Conservation (phyloP, 345 rosid species). For the Schrenkiella parvula region DNA sequence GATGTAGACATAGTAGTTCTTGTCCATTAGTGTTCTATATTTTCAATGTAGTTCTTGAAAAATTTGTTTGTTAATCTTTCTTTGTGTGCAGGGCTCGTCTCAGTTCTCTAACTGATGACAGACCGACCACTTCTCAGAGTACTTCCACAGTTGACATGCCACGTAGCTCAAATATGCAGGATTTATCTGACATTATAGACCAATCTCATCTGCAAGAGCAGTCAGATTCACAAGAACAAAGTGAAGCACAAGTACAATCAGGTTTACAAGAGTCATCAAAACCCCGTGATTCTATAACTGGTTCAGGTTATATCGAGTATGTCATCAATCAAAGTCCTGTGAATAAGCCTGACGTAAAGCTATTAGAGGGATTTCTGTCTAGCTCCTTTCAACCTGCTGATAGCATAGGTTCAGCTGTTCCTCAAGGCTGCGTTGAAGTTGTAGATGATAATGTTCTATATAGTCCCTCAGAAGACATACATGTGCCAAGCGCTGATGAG, state of each 20-base stretch:
- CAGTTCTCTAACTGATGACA: constrained; percentile 25
- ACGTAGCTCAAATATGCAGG: constrained; percentile 30
- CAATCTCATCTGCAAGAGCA: constrained; percentile 25
- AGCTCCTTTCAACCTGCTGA: constrained; percentile 33
- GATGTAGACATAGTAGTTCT: background rate
- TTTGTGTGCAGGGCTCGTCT: constrained; percentile 14
- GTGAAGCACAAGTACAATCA: constrained; percentile 26
- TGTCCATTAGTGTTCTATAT: background rate
- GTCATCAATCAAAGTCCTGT: constrained; percentile 46
- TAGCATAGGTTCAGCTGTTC: constrained; percentile 37
- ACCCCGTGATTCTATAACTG: constrained; percentile 56
- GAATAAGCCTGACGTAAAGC: constrained; percentile 45
- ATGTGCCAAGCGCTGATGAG: constrained; percentile 52
- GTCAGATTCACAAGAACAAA: constrained; percentile 7
- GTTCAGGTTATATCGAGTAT: constrained; percentile 62
- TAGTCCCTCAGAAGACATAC: constrained; percentile 38
- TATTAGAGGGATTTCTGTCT: constrained; percentile 42
- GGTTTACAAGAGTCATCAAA: constrained; percentile 35
- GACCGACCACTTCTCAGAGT: constrained; percentile 25
- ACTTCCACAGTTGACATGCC: constrained; percentile 32
- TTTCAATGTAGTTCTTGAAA: background rate
- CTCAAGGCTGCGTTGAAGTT: constrained; percentile 33
- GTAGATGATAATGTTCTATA: constrained; percentile 33
- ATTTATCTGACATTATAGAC: constrained; percentile 17
- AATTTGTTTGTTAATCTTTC: background rate